These are phyloP conservation scores for Hypoxylon perforatum DNA, from an alignment of 495 filamentous ascomycete genomes.

Conservation along the genomic window DNA sequence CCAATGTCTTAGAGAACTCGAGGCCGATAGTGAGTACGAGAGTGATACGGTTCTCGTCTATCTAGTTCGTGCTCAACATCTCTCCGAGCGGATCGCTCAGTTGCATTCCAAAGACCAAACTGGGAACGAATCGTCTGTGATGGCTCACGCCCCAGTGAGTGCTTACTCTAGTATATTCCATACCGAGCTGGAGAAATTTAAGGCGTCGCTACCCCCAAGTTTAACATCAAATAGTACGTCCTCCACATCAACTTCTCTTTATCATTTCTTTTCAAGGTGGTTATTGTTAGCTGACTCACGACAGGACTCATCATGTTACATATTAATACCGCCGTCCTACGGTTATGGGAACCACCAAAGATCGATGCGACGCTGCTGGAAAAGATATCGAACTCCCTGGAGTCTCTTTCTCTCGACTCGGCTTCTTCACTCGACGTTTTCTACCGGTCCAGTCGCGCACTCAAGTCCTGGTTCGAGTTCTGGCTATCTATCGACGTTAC, in stretches of 20 bases:
- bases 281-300: not conserved
- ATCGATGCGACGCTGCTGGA: slow-evolving; percentile 40
- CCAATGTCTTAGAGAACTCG: slow-evolving; percentile 49
- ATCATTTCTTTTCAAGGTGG: not conserved
- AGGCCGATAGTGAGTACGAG: slow-evolving; percentile 45
- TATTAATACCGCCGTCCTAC: slow-evolving; percentile 38
- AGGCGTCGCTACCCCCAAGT: slow-evolving; percentile 34
- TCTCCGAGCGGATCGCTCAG: slow-evolving; percentile 50
- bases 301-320: slow-evolving; percentile 41
- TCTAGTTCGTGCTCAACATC: slow-evolving; percentile 51
- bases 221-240: slow-evolving; percentile 39
- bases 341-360: slow-evolving; percentile 46
- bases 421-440: slow-evolving; percentile 49
- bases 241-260: not conserved
- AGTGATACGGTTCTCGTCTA: slow-evolving; percentile 48
- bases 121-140: slow-evolving; percentile 20
- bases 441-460: slow-evolving; percentile 43
- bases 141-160: slow-evolving; percentile 28
- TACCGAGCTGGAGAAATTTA: slow-evolving; percentile 45
- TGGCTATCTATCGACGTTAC: slow-evolving; percentile 54
- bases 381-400: slow-evolving; percentile 47
- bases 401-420: slow-evolving; percentile 43
- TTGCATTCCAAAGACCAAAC: slow-evolving; percentile 37
- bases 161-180: slow-evolving; percentile 47
- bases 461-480: slow-evolving; percentile 53